Evolutionary conservation across 2,329 filamentous ascomycete genomes (phyloP).

Genomic region (Penicillium sp.): DNA sequence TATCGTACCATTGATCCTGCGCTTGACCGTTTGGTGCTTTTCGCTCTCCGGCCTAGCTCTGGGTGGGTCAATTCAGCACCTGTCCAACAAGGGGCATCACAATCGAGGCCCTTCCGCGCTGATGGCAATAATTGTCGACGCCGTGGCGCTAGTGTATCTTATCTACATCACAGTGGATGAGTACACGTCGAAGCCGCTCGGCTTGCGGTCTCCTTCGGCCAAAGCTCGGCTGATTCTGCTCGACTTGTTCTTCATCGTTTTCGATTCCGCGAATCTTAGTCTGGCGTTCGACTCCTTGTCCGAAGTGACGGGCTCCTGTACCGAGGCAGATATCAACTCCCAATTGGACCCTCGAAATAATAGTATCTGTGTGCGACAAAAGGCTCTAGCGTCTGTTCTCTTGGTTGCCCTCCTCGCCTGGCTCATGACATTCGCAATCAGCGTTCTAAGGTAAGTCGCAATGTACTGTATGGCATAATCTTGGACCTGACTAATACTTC

Average conservation of each 20-base stretch:
- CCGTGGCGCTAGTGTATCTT: slow-evolving; percentile 84
- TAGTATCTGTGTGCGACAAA: slow-evolving; percentile 62
- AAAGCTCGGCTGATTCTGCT: slow-evolving; percentile 89
- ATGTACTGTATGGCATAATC: neutral
- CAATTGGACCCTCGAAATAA: slow-evolving; percentile 34
- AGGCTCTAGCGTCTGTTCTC: slow-evolving; percentile 73
- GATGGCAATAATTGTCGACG: slow-evolving; percentile 86
- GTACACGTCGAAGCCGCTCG: slow-evolving; percentile 89
- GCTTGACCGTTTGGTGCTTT: slow-evolving; percentile 77
- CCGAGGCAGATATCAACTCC: slow-evolving; percentile 43
- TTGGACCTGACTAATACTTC: slow-evolving; percentile 25
- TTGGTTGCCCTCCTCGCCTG: slow-evolving; percentile 82
- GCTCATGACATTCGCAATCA: slow-evolving; percentile 85
- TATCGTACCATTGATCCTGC: slow-evolving; percentile 80
- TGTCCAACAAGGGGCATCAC: slow-evolving; percentile 49
- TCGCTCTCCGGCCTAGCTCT: slow-evolving; percentile 79
- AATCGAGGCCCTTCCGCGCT: slow-evolving; percentile 72
- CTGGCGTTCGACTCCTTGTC: slow-evolving; percentile 82
- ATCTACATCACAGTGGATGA: slow-evolving; percentile 95
- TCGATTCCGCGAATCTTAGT: slow-evolving; percentile 89
- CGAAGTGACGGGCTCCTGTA: slow-evolving; percentile 60
- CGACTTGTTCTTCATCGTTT: slow-evolving; percentile 95
- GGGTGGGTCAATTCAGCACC: slow-evolving; percentile 69
- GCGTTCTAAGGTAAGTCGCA: slow-evolving; percentile 63
- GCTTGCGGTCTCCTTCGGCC: slow-evolving; percentile 75